Conservation (phyloP, 2,329 filamentous ascomycete genomes). For the Phyllosticta paracitricarpa region DNA sequence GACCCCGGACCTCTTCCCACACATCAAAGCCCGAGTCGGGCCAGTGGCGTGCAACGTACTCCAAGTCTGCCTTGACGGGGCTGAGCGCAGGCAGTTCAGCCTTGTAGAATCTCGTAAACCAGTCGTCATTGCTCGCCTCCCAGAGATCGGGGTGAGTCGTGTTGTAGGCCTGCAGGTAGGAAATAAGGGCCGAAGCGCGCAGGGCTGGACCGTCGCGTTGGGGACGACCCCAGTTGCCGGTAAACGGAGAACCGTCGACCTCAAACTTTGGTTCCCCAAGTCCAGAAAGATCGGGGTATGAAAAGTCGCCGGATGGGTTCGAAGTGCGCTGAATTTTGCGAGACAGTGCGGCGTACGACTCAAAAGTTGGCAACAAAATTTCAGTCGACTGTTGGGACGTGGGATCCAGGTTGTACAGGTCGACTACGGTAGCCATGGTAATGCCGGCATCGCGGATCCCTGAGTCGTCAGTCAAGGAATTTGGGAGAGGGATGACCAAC, state of each 20-base stretch:
- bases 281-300: conserved; percentile 24
- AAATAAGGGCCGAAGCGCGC: conserved; percentile 32
- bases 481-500: neutral
- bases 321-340: conserved; percentile 28
- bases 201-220: conserved; percentile 37
- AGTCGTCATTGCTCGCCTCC: conserved; percentile 40
- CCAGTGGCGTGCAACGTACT: conserved; percentile 35
- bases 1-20: conserved; percentile 37
- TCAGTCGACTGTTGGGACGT: conserved; percentile 17
- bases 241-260: conserved; percentile 27
- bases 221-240: conserved; percentile 32
- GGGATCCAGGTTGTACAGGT: conserved; percentile 26
- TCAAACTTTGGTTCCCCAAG: conserved; percentile 37
- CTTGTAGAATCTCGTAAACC: conserved; percentile 29
- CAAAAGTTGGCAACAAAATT: conserved; percentile 21
- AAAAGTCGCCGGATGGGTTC: conserved; percentile 26
- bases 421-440: conserved; percentile 32
- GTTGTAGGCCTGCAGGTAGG: conserved; percentile 32
- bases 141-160: conserved; percentile 29
- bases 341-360: conserved; percentile 25
- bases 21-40: conserved; percentile 33
- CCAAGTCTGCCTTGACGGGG: conserved; percentile 36
- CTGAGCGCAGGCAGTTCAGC: conserved; percentile 25
- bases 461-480: conserved; percentile 11
- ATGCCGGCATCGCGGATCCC: conserved; percentile 37